A percentile compares a stretch with the other conserved stretches of the same genome.
These are phyloP conservation scores for Phytophthora pseudosyringae DNA, from an alignment of 352 stramenopile species.

Conservation along the genomic window DNA sequence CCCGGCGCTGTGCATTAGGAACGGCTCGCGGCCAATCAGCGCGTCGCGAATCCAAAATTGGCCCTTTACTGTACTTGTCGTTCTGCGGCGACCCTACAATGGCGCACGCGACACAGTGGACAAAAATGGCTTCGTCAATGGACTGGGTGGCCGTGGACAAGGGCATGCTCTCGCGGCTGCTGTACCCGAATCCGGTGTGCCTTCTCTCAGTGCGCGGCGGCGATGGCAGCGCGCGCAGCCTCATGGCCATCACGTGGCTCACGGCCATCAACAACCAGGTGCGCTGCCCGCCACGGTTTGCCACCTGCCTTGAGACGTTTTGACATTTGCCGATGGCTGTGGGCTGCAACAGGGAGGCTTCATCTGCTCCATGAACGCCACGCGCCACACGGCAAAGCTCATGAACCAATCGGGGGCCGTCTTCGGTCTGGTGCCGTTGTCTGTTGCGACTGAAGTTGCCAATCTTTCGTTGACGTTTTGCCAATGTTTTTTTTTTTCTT, in stretches of 20 bases:
- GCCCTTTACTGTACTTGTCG: constrained; percentile 8
- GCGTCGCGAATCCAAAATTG: constrained; percentile 17
- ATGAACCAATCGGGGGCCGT: constrained; percentile 51
- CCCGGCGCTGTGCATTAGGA: constrained; percentile 6
- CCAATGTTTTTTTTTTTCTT: neutral
- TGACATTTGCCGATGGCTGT: constrained; percentile 5
- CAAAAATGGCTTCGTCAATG: constrained; percentile 18
- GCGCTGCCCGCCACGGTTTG: neutral
- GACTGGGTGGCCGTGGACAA: constrained; percentile 67
- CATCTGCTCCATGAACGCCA: constrained; percentile 82
- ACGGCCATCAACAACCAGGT: constrained; percentile 90
- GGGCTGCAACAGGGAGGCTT: constrained; percentile 59
- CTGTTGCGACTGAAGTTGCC: constrained; percentile 16
- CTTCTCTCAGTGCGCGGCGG: constrained; percentile 55
- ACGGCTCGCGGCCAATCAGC: constrained; percentile 14
- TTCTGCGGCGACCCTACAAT: constrained; percentile 14
- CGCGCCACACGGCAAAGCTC: constrained; percentile 68
- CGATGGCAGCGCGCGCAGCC: constrained; percentile 35
- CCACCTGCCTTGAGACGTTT: constrained; percentile 1
- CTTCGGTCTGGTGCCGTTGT: constrained; percentile 54
- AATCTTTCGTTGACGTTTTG: constrained; percentile 7
- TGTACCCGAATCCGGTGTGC: constrained; percentile 87
- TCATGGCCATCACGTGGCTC: constrained; percentile 91
- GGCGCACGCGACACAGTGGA: neutral
- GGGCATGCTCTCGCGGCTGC: constrained; percentile 75